Evolutionary conservation across 2,329 filamentous ascomycete genomes (phyloP).

Genomic region (Fusarium anthophilum): DNA sequence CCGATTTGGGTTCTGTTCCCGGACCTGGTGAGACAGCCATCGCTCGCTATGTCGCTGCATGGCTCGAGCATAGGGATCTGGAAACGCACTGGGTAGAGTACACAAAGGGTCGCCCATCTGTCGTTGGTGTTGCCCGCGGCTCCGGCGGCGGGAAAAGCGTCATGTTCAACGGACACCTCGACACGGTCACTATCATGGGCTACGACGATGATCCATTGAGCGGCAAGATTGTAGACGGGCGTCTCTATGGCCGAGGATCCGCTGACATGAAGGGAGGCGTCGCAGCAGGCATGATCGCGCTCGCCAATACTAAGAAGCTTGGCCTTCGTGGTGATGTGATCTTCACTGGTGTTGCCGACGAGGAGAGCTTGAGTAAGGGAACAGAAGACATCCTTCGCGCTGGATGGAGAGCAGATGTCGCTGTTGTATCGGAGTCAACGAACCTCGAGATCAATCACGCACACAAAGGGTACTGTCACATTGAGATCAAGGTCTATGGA

Average conservation of each 20-base stretch:
- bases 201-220: conserved; percentile 58
- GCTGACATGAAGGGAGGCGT: conserved; percentile 64
- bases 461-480: conserved; percentile 62
- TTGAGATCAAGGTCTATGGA: conserved; percentile 54
- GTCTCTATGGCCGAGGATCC: conserved; percentile 57
- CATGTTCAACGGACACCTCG: conserved; percentile 64
- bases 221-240: conserved; percentile 52
- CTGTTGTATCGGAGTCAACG: conserved; percentile 61
- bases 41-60: conserved; percentile 57
- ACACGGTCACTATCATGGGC: conserved; percentile 59
- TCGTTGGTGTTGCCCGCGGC: conserved; percentile 59
- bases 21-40: conserved; percentile 58
- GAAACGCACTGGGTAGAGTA: conserved; percentile 61
- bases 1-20: conserved; percentile 51
- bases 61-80: conserved; percentile 61
- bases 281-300: conserved; percentile 55
- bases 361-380: conserved; percentile 61
- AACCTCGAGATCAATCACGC: conserved; percentile 52
- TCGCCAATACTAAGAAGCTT: conserved; percentile 51
- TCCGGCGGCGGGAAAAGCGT: conserved; percentile 57
- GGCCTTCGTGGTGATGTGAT: conserved; percentile 59
- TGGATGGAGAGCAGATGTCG: conserved; percentile 63
- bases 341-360: conserved; percentile 63
- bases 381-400: conserved; percentile 60
- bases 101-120: conserved; percentile 57